Percentiles rank a stretch among this genome's conserved stretches.
Evolutionary conservation across 148 eudicot species (phyloP).

Genomic region (Rheum nobile): DNA sequence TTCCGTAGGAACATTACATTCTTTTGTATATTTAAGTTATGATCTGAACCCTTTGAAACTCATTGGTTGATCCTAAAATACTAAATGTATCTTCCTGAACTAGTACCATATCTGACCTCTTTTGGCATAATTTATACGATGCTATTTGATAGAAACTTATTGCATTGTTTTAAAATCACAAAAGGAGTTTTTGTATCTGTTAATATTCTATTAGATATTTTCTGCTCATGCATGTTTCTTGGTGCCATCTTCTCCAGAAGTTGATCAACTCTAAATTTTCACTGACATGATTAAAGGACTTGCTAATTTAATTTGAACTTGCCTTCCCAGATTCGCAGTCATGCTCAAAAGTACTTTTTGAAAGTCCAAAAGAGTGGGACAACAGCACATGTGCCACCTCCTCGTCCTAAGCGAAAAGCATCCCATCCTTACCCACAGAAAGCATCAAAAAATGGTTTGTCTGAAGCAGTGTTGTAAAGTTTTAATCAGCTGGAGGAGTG

Average conservation of each 20-base stretch:
- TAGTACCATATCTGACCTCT: background rate
- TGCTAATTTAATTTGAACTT: background rate
- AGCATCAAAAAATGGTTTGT: conserved; percentile 76
- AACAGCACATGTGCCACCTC: conserved; percentile 85
- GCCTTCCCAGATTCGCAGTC: conserved; percentile 69
- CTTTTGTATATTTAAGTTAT: background rate
- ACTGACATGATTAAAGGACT: background rate
- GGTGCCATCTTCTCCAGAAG: background rate
- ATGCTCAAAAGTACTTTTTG: conserved; percentile 90
- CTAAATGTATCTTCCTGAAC: background rate
- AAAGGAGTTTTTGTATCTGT: background rate
- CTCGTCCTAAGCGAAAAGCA: conserved; percentile 92
- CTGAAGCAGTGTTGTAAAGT: background rate
- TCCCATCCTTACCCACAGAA: conserved; percentile 95
- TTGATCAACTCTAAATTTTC: background rate
- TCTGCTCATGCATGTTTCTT: background rate
- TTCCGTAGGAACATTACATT: background rate
- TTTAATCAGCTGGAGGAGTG: background rate
- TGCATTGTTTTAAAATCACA: background rate
- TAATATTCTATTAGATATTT: background rate
- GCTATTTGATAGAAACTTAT: background rate
- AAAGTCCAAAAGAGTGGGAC: conserved; percentile 92
- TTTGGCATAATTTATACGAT: background rate
- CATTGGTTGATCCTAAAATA: background rate
- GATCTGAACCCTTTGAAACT: background rate